Conservation (phyloP, 192 early-diverging fungal genomes). For the Entomortierella lignicola region DNA sequence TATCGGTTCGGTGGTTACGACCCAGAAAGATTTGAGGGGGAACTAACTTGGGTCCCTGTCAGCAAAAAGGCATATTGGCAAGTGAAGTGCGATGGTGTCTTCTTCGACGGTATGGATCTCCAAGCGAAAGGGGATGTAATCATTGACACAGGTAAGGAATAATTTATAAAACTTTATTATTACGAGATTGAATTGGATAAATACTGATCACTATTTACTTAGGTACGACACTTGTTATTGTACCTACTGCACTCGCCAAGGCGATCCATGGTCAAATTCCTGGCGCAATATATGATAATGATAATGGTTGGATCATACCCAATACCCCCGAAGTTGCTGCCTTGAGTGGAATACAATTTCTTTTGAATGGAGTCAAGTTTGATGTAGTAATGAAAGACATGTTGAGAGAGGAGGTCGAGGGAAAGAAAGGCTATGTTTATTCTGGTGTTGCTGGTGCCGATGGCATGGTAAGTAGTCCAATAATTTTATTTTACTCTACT, state of each 20-base stretch:
- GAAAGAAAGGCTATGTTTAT: conserved; percentile 41
- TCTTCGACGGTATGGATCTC: conserved; percentile 36
- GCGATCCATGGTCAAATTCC: conserved; percentile 57
- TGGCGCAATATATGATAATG: conserved; percentile 30
- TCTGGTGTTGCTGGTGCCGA: conserved; percentile 41
- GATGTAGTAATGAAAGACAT: conserved; percentile 51
- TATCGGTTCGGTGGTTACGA: conserved; percentile 66
- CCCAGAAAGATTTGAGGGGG: conserved; percentile 44
- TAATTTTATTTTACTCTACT: no score
- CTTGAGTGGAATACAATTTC: conserved; percentile 24
- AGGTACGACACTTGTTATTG: conserved; percentile 66
- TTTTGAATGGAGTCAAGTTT: conserved; percentile 39
- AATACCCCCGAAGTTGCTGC: conserved; percentile 34
- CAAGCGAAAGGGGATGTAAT: conserved; percentile 38
- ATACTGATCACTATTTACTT: neutral
- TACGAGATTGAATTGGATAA: no score
- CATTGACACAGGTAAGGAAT: conserved; percentile 59
- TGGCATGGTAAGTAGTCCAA: conserved; percentile 12
- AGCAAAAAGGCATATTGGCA: conserved; percentile 71
- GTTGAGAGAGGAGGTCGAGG: conserved; percentile 28
- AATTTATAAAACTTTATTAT: no score
- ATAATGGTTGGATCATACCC: conserved; percentile 55
- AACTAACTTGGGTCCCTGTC: conserved; percentile 58
- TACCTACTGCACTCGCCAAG: conserved; percentile 50
- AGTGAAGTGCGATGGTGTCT: conserved; percentile 49